Conservation (phyloP, 1,284 basidiomycete species). For the Irpex rosettiformis region DNA sequence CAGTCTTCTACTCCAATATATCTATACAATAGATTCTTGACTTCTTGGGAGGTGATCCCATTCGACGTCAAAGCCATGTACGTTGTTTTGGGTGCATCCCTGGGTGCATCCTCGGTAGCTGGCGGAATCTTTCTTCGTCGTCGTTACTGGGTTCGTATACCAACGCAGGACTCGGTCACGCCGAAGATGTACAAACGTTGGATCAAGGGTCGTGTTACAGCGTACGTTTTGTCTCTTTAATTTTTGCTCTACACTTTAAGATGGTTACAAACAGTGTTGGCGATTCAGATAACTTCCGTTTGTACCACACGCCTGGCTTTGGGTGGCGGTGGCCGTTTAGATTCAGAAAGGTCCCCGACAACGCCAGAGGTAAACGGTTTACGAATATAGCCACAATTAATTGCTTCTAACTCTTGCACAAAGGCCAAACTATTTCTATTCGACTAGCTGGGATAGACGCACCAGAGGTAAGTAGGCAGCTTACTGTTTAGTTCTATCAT, state of each 20-base stretch:
- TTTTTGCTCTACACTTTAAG: background rate
- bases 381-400: slow-evolving; percentile 9
- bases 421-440: slow-evolving; percentile 75
- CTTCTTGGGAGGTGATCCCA: too few species aligned
- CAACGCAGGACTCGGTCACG: slow-evolving; percentile 64
- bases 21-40: too few species aligned
- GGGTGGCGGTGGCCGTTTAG: slow-evolving; percentile 72
- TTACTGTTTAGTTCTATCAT: too few species aligned
- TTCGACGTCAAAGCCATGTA: too few species aligned
- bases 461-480: slow-evolving; percentile 63
- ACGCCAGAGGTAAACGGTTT: slow-evolving; percentile 57
- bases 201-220: slow-evolving; percentile 66
- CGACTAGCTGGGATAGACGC: slow-evolving; percentile 88
- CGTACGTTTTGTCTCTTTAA: background rate
- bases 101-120: too few species aligned
- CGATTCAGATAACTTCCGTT: slow-evolving; percentile 75
- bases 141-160: slow-evolving; percentile 38
- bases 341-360: slow-evolving; percentile 58
- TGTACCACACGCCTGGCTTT: slow-evolving; percentile 81
- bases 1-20: too few species aligned
- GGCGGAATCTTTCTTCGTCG: background rate
- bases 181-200: slow-evolving; percentile 56
- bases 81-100: slow-evolving; percentile 9
- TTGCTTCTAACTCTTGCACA: slow-evolving; percentile 45
- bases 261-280: slow-evolving; percentile 65